These are phyloP conservation scores for Candida silvicultrix DNA, from an alignment of 805 yeast species.

Conservation along the genomic window DNA sequence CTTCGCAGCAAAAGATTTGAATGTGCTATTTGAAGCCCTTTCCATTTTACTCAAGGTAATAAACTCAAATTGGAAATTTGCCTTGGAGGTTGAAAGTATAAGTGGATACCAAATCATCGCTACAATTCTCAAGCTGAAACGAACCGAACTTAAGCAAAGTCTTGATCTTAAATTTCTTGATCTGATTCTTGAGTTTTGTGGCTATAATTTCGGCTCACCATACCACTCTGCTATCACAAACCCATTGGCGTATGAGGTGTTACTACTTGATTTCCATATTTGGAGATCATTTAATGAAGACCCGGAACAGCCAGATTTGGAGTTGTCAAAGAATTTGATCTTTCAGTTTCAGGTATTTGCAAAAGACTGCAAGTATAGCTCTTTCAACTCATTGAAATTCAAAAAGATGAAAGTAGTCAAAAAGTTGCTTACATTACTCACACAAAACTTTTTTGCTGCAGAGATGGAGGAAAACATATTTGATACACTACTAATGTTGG, in stretches of 20 bases:
- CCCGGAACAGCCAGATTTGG: constrained; percentile 24
- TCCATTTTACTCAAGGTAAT: constrained; percentile 37
- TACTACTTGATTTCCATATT: constrained; percentile 59
- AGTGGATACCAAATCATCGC: constrained; percentile 58
- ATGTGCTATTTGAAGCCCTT: constrained; percentile 28
- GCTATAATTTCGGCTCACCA: constrained; percentile 46
- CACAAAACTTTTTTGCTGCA: constrained; percentile 26
- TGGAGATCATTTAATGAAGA: constrained; percentile 34
- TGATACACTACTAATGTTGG: constrained; percentile 32
- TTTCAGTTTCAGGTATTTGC: constrained; percentile 54
- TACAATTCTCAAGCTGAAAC: constrained; percentile 43
- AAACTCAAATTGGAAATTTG: constrained; percentile 41
- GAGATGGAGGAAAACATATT: constrained; percentile 31
- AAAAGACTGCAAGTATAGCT: constrained; percentile 42
- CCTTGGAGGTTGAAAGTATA: constrained; percentile 50
- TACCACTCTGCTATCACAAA: constrained; percentile 52
- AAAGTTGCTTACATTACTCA: constrained; percentile 22
- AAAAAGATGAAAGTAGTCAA: constrained; percentile 43
- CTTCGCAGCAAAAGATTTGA: constrained; percentile 34
- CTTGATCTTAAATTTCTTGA: constrained; percentile 40
- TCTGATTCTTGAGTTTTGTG: constrained; percentile 43
- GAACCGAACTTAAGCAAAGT: constrained; percentile 17
- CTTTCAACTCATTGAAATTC: constrained; percentile 47
- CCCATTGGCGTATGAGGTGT: constrained; percentile 45
- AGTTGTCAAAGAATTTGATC: constrained; percentile 45